phyloP scores from a whole-genome alignment of 192 early-diverging fungal species.

The Coemansia sp. region DNA sequence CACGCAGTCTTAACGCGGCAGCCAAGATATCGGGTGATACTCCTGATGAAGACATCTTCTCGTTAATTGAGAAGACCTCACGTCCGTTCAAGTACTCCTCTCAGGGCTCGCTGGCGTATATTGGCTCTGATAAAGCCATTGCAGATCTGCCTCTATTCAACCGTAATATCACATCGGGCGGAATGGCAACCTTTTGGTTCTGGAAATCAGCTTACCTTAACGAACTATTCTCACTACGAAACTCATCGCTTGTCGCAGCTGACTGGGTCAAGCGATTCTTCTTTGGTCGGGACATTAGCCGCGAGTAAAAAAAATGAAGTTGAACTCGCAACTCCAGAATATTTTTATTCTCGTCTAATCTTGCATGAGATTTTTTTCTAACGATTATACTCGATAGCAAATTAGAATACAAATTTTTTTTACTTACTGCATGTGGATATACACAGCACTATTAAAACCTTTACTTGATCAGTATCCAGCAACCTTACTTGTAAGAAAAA shows the following conservation, averaged over 20 bases:
- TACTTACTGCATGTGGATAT: neutral
- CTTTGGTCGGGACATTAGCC: conserved; percentile 89
- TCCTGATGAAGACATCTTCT: conserved; percentile 22
- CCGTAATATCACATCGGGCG: conserved; percentile 64
- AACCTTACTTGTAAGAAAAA: neutral
- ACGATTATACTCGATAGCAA: neutral
- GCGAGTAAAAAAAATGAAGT: conserved; percentile 71
- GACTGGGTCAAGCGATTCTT: conserved; percentile 91
- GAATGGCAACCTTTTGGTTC: conserved; percentile 73
- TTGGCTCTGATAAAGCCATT: conserved; percentile 93
- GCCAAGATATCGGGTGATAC: conserved; percentile 5
- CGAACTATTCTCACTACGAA: conserved; percentile 84
- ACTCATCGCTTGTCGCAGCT: conserved; percentile 74
- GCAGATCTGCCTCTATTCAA: conserved; percentile 84
- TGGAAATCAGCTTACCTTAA: conserved; percentile 74
- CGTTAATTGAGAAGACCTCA: conserved; percentile 25
- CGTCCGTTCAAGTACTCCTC: conserved; percentile 80
- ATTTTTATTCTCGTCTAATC: neutral
- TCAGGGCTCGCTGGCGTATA: conserved; percentile 86
- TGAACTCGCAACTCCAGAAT: neutral
- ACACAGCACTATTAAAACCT: neutral
- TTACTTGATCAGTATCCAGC: neutral
- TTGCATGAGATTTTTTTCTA: neutral
- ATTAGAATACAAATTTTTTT: neutral
- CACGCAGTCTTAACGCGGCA: conserved; percentile 61